A percentile compares a stretch with the other conserved stretches of the same genome.
These are phyloP conservation scores for Paraphoma sp. DNA, from an alignment of 2,329 filamentous ascomycete species.

Conservation along the genomic window DNA sequence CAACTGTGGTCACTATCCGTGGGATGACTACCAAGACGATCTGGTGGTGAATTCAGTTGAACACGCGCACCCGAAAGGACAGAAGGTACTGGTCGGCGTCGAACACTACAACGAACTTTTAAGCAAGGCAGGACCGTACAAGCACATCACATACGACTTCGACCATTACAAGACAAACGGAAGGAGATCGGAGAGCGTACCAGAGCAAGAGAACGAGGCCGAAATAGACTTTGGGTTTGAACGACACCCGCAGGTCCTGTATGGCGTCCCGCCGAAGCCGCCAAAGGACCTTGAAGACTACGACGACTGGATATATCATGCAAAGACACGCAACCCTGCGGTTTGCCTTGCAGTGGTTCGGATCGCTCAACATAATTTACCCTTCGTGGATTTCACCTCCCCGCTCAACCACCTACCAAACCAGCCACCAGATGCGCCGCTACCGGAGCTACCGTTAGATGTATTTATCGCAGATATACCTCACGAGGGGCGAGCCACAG, in stretches of 20 bases:
- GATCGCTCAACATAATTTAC: constrained; percentile 27
- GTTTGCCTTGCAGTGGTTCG: constrained; percentile 27
- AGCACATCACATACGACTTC: background rate
- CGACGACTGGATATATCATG: constrained; percentile 19
- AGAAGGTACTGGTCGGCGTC: background rate
- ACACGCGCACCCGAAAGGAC: background rate
- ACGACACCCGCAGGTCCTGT: too few species aligned
- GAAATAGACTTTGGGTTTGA: too few species aligned
- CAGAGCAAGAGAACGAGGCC: too few species aligned
- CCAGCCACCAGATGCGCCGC: background rate
- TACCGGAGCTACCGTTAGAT: constrained; percentile 5
- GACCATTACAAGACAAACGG: background rate
- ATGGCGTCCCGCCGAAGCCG: too few species aligned
- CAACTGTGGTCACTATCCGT: constrained; percentile 4
- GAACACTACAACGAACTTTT: constrained; percentile 14
- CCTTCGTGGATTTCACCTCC: constrained; percentile 21
- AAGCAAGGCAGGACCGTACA: background rate
- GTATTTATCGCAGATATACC: constrained; percentile 5
- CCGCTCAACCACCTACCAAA: constrained; percentile 30
- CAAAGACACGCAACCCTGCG: constrained; percentile 19
- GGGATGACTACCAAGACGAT: constrained; percentile 19
- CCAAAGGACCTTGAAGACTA: background rate
- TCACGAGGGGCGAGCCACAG: background rate
- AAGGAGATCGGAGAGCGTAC: background rate
- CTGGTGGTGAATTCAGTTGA: constrained; percentile 26